Conservation (phyloP, 2,329 filamentous ascomycete genomes). For the Fusarium guadeloupense region DNA sequence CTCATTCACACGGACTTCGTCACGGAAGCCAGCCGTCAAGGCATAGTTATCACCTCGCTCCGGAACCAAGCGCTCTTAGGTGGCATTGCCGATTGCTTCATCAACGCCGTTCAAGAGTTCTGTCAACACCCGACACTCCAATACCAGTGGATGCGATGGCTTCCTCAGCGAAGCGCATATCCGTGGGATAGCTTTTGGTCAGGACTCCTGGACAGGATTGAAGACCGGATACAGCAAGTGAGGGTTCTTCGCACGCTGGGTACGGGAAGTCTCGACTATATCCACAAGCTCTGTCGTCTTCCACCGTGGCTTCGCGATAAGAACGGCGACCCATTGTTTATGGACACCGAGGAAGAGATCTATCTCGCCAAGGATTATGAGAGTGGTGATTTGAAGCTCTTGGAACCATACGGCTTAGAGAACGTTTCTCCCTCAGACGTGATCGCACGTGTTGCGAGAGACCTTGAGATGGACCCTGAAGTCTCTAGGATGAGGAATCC, state of each 20-base stretch:
- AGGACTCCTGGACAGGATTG: slow-evolving; percentile 39
- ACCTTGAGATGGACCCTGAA: background rate
- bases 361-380: slow-evolving; percentile 34
- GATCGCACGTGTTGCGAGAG: slow-evolving; percentile 11
- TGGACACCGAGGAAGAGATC: slow-evolving; percentile 15
- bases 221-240: slow-evolving; percentile 12
- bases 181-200: slow-evolving; percentile 45
- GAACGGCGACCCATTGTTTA: slow-evolving; percentile 27
- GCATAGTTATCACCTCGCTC: slow-evolving; percentile 49
- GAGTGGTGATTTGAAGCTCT: background rate
- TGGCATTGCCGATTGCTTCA: slow-evolving; percentile 51
- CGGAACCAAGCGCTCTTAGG: slow-evolving; percentile 51
- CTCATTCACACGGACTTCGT: slow-evolving; percentile 62
- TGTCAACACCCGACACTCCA: slow-evolving; percentile 50
- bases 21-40: slow-evolving; percentile 55
- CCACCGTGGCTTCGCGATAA: slow-evolving; percentile 17
- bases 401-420: slow-evolving; percentile 20
- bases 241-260: slow-evolving; percentile 17
- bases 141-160: slow-evolving; percentile 57
- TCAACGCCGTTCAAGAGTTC: slow-evolving; percentile 51
- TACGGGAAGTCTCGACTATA: slow-evolving; percentile 1
- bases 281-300: slow-evolving; percentile 11
- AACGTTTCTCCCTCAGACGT: background rate
- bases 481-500: slow-evolving; percentile 26
- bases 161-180: slow-evolving; percentile 46